Percentiles rank a stretch among this genome's conserved stretches.
These are phyloP conservation scores for Epichloe sylvatica DNA, from an alignment of 2,329 filamentous ascomycete species.

Conservation along the genomic window DNA sequence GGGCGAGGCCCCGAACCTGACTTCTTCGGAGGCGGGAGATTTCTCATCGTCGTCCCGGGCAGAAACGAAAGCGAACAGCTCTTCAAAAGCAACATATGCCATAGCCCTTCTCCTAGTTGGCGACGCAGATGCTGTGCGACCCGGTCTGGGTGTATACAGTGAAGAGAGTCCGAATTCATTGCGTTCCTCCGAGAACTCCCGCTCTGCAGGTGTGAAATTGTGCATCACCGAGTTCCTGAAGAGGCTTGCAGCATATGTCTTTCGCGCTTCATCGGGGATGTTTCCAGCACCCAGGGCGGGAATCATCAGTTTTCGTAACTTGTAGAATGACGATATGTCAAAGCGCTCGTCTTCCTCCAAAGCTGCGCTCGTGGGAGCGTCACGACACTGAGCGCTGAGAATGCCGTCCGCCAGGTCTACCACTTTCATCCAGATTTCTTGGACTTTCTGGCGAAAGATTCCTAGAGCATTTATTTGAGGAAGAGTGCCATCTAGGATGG, in stretches of 20 bases:
- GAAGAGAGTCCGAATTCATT: conserved; percentile 36
- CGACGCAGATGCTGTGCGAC: conserved; percentile 55
- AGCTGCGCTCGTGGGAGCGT: conserved; percentile 29
- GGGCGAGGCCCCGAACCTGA: neutral
- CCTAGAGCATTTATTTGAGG: conserved; percentile 39
- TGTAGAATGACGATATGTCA: conserved; percentile 61
- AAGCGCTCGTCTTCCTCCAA: conserved; percentile 61
- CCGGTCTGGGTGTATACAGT: conserved; percentile 52
- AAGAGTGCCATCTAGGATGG: conserved; percentile 53
- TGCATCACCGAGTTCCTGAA: conserved; percentile 78
- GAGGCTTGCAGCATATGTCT: conserved; percentile 58
- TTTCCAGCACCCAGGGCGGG: conserved; percentile 52
- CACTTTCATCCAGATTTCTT: conserved; percentile 56
- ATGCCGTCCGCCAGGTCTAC: conserved; percentile 55
- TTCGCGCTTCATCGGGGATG: conserved; percentile 54
- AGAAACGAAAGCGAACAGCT: conserved; percentile 58
- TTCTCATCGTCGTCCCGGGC: conserved; percentile 15
- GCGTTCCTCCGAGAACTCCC: conserved; percentile 34
- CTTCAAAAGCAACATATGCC: conserved; percentile 66
- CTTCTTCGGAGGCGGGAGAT: neutral
- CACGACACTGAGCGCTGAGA: conserved; percentile 46
- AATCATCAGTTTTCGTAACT: conserved; percentile 58
- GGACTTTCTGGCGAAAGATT: conserved; percentile 30
- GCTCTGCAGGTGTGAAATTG: conserved; percentile 40
- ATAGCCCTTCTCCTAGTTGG: conserved; percentile 56